Evolutionary conservation across 306 rosid species (phyloP).

Genomic region (Styphnolobium japonicum): DNA sequence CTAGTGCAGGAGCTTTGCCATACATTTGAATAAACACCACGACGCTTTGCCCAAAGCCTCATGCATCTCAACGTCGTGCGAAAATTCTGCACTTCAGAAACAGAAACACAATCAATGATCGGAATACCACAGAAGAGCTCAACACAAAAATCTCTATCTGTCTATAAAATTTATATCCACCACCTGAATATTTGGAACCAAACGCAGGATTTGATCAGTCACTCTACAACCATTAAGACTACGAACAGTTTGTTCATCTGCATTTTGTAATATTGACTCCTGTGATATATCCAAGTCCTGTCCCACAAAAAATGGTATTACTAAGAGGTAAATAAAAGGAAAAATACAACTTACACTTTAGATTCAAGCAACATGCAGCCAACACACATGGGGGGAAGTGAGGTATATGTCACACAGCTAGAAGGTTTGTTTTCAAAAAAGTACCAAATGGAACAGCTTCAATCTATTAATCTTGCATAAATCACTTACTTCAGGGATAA

Average conservation of each 20-base stretch:
- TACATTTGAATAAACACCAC: slow-evolving; percentile 98
- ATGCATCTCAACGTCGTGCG: slow-evolving; percentile 91
- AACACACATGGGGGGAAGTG: neutral
- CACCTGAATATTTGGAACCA: slow-evolving; percentile 97
- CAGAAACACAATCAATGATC: slow-evolving; percentile 29
- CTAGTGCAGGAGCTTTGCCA: slow-evolving; percentile 3
- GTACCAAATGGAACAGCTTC: neutral
- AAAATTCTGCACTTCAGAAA: slow-evolving; percentile 61
- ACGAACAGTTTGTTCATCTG: slow-evolving; percentile 92
- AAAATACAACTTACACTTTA: neutral
- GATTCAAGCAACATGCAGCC: slow-evolving; percentile 1
- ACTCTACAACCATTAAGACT: slow-evolving; percentile 97
- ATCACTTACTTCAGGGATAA: slow-evolving; percentile 84
- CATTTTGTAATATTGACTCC: slow-evolving; percentile 76
- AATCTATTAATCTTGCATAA: neutral
- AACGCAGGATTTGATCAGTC: slow-evolving; percentile 79
- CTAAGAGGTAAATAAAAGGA: neutral
- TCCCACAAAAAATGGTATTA: slow-evolving; percentile 22
- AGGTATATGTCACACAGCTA: neutral
- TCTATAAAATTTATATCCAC: neutral
- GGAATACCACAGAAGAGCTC: neutral
- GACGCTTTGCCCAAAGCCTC: slow-evolving; percentile 88
- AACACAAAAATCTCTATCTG: neutral
- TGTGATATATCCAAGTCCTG: slow-evolving; percentile 92
- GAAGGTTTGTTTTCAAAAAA: slow-evolving; percentile 5